A percentile compares a stretch with the other conserved stretches of the same genome.
phyloP scores from a whole-genome alignment of 441 rosid genomes.

The Bocquillonia castaneifolia region DNA sequence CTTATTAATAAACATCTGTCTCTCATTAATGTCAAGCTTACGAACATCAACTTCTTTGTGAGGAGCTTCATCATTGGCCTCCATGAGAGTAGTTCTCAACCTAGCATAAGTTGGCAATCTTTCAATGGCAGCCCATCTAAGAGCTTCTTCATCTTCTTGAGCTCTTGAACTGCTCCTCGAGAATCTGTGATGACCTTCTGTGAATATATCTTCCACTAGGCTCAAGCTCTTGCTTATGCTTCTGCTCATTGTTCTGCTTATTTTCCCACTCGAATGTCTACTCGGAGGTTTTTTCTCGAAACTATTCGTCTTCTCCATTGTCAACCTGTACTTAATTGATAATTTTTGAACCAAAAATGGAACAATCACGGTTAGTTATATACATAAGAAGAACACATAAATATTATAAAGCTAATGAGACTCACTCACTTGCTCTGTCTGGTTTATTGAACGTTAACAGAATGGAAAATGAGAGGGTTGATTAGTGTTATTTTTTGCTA shows the following conservation, averaged over 20 bases:
- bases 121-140: slow-evolving; percentile 90
- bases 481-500: not conserved
- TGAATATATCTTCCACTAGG: slow-evolving; percentile 58
- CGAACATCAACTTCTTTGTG: slow-evolving; percentile 57
- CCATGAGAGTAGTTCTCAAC: slow-evolving; percentile 60
- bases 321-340: not conserved
- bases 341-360: no score
- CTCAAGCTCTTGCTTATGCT: slow-evolving; percentile 48
- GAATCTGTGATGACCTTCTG: slow-evolving; percentile 31
- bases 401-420: no score
- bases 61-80: slow-evolving; percentile 32
- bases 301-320: slow-evolving; percentile 21
- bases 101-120: slow-evolving; percentile 69
- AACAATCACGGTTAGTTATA: not conserved
- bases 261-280: slow-evolving; percentile 20
- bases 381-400: no score
- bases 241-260: slow-evolving; percentile 37
- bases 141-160: slow-evolving; percentile 77
- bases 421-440: not conserved
- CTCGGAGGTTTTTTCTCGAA: slow-evolving; percentile 11
- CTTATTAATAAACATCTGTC: slow-evolving; percentile 21
- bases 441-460: no score
- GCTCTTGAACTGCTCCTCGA: slow-evolving; percentile 32
- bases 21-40: slow-evolving; percentile 44
- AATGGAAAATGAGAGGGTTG: no score